Conservation (phyloP, 768 basidiomycete genomes). For the Xanthoconium purpureum region DNA sequence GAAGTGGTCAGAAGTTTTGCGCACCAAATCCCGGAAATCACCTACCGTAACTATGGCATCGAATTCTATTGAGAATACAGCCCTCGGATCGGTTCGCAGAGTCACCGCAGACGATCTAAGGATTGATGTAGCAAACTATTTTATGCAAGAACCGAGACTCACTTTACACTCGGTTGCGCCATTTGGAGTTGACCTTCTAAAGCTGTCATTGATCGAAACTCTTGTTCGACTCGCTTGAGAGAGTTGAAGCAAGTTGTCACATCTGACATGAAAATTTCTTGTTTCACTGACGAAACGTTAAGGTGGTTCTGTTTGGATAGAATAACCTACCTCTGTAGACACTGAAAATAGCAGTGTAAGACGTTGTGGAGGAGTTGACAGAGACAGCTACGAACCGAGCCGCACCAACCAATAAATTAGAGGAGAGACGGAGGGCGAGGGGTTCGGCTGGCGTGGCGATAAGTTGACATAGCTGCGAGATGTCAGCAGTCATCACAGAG, state of each 20-base stretch:
- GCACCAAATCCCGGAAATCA: constrained; percentile 2
- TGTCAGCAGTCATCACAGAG: constrained; percentile 83
- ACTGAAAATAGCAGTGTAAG: constrained; percentile 23
- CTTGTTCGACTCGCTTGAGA: constrained; percentile 75
- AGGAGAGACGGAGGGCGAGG: constrained; percentile 80
- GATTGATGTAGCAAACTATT: not conserved
- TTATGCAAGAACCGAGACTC: constrained; percentile 14
- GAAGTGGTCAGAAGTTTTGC: not conserved
- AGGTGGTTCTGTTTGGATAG: not conserved
- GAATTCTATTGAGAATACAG: constrained; percentile 53
- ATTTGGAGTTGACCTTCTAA: constrained; percentile 63
- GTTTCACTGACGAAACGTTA: constrained; percentile 55
- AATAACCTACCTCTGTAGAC: constrained; percentile 46
- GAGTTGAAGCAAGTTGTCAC: constrained; percentile 74
- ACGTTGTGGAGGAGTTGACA: not conserved
- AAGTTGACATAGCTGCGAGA: constrained; percentile 72
- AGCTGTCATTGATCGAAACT: constrained; percentile 47
- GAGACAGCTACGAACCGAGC: constrained; percentile 56
- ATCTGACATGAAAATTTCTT: constrained; percentile 79
- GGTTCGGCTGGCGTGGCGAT: constrained; percentile 85
- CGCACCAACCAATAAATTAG: constrained; percentile 86
- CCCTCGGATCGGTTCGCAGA: constrained; percentile 48
- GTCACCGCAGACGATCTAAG: constrained; percentile 50
- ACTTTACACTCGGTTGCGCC: constrained; percentile 66
- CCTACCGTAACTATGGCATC: constrained; percentile 63